Evolutionary conservation across 2,329 filamentous ascomycete species (phyloP), one percentile per base, ranked within the genome.

Genomic region (Aspergillus ibericus): DNA sequence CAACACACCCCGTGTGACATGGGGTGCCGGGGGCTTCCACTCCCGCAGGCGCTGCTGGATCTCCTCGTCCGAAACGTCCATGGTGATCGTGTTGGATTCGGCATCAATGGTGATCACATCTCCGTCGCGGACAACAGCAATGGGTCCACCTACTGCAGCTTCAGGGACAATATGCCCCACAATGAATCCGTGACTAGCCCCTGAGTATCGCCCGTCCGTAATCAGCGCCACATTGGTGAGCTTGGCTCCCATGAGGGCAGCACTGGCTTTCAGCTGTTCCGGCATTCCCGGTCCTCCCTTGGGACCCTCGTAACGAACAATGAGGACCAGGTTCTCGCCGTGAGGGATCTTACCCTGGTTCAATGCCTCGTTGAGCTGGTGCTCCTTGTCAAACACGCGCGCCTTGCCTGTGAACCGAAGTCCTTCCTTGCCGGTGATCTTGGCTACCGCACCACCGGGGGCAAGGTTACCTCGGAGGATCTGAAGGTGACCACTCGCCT

Each of bases 361-460:
- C 12, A 98, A 82, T 0, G 93, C 92, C 0, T 82, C 77, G 72
- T 96, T 87, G 46, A 97, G 86, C 66, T 88, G 83, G 66, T 87
- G 82, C 76, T 97, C 93, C 70, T 95, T 93, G 76, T 97, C 82
- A 74, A 95, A 98, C 47, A 96, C 91, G 18, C 87, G 83, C 0
- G 92, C 93, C 63, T 86, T 86, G 50, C 93, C 93, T 0, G 83
- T 88, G 76, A 98, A 98, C 12, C 78, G 81, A 6, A 92, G 83
- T 2, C 93, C 93, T 75, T 98, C 93, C 74, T 97, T 97, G 35
- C 93, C 93, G 0, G 93, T 97, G 75, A 98, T 97, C 77, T 98
- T 98, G 60, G 92, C 93, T 1, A 98, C 93, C 1, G 93, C 90
- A 34, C 93, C 93, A 10, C 87, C 89, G 1, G 93, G 93, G 2